Percentiles rank a stretch among this genome's conserved stretches.
These are phyloP conservation scores for Fusarium penzigii DNA, from an alignment of 2,329 filamentous ascomycete species.

Conservation along the genomic window DNA sequence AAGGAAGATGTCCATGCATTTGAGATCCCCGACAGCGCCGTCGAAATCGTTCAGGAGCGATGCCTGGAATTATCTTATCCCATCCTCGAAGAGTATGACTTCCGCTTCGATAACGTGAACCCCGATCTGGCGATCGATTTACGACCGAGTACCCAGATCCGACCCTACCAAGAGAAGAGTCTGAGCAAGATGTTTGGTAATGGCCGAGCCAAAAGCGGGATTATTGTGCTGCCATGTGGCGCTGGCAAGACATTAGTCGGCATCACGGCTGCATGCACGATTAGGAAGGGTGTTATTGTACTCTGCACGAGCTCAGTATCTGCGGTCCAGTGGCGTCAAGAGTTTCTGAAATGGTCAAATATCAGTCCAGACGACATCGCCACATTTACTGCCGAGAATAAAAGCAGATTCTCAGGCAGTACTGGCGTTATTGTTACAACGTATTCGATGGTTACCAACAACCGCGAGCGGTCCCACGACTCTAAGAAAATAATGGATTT, in stretches of 20 bases:
- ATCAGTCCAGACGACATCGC: slow-evolving; percentile 83
- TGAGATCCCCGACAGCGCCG: slow-evolving; percentile 71
- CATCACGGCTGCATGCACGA: slow-evolving; percentile 90
- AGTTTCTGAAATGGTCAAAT: slow-evolving; percentile 96
- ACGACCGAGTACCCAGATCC: slow-evolving; percentile 77
- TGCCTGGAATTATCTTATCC: slow-evolving; percentile 80
- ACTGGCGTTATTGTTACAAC: slow-evolving; percentile 92
- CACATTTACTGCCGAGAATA: slow-evolving; percentile 86
- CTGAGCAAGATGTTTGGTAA: slow-evolving; percentile 98
- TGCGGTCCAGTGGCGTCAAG: slow-evolving; percentile 87
- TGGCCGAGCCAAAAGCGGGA: slow-evolving; percentile 87
- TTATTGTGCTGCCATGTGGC: slow-evolving; percentile 91
- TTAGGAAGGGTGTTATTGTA: slow-evolving; percentile 89
- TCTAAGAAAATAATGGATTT: slow-evolving; percentile 94
- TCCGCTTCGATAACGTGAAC: slow-evolving; percentile 80
- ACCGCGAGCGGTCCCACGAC: slow-evolving; percentile 77
- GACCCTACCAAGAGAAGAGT: slow-evolving; percentile 90
- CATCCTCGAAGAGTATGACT: slow-evolving; percentile 90
- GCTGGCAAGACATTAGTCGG: slow-evolving; percentile 95
- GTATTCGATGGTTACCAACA: slow-evolving; percentile 91
- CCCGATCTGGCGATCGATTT: slow-evolving; percentile 85
- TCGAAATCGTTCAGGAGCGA: slow-evolving; percentile 79
- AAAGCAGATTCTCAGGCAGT: slow-evolving; percentile 73
- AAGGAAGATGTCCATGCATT: slow-evolving; percentile 79
- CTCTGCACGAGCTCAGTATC: slow-evolving; percentile 94